These are phyloP conservation scores for Gossypium turneri DNA, from an alignment of 345 rosid species.

Conservation along the genomic window DNA sequence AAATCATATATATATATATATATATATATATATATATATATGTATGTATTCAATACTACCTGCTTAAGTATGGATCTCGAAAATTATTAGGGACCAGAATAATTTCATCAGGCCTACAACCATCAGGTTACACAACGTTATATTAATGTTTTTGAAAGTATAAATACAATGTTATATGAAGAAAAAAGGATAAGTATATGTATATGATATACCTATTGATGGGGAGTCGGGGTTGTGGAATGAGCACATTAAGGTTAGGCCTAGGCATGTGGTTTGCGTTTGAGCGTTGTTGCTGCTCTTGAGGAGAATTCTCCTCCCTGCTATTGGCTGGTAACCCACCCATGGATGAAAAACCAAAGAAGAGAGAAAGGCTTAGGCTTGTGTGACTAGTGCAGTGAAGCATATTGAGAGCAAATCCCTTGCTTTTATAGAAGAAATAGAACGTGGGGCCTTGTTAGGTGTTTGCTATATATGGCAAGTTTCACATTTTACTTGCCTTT, in stretches of 20 bases:
- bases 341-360: not conserved
- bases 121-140: too few relatives aligned
- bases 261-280: not conserved
- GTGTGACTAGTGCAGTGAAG: not conserved
- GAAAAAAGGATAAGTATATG: too few relatives aligned
- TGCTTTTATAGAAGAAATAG: not conserved
- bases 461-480: not conserved
- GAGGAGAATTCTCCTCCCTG: too few relatives aligned
- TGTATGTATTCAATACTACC: not conserved
- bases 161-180: too few relatives aligned
- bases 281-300: too few relatives aligned
- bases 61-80: not conserved
- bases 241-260: not conserved
- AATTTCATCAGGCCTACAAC: not conserved
- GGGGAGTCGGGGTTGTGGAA: not conserved
- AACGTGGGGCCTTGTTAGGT: not conserved
- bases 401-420: not conserved
- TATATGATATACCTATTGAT: too few relatives aligned
- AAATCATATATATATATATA: too few relatives aligned
- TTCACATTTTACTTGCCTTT: not conserved
- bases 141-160: too few relatives aligned
- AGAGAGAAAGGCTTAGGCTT: not conserved
- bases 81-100: not conserved
- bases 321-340: too few relatives aligned
- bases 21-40: too few relatives aligned